Evolutionary conservation across 352 stramenopile genomes (phyloP).

Genomic region (Pythium dissimile): DNA sequence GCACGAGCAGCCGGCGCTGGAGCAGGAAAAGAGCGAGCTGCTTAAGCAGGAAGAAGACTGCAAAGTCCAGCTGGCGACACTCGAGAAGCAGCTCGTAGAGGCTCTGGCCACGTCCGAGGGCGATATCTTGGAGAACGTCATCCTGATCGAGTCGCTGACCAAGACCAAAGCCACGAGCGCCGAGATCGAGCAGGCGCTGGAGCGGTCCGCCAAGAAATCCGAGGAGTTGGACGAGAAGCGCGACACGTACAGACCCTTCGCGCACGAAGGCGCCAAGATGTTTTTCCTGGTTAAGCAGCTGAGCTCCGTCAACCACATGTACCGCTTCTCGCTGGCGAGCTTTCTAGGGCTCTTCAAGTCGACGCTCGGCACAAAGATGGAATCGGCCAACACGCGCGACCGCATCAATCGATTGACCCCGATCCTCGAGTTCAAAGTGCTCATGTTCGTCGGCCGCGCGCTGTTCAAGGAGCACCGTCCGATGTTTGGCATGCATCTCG

Average conservation of each 20-base stretch:
- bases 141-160: slow-evolving; percentile 93
- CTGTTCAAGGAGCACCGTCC: slow-evolving; percentile 93
- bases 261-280: slow-evolving; percentile 83
- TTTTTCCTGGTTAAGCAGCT: slow-evolving; percentile 94
- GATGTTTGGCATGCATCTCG: slow-evolving; percentile 93
- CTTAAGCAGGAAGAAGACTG: slow-evolving; percentile 92
- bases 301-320: slow-evolving; percentile 93
- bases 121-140: slow-evolving; percentile 94
- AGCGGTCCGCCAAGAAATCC: slow-evolving; percentile 86
- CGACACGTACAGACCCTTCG: slow-evolving; percentile 89
- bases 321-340: slow-evolving; percentile 91
- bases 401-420: slow-evolving; percentile 81
- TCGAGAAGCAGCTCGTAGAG: slow-evolving; percentile 94
- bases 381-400: slow-evolving; percentile 66
- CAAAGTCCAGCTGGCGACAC: slow-evolving; percentile 90
- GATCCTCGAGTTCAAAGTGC: slow-evolving; percentile 84
- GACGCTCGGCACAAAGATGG: slow-evolving; percentile 81
- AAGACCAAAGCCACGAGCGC: slow-evolving; percentile 91
- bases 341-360: slow-evolving; percentile 89
- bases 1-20: slow-evolving; percentile 92
- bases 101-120: slow-evolving; percentile 91
- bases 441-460: slow-evolving; percentile 91
- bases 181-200: slow-evolving; percentile 89
- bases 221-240: slow-evolving; percentile 91
- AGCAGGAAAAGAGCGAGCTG: slow-evolving; percentile 91